phyloP scores from a whole-genome alignment of 2,329 filamentous ascomycete species.

The Calonectria ilicicola region DNA sequence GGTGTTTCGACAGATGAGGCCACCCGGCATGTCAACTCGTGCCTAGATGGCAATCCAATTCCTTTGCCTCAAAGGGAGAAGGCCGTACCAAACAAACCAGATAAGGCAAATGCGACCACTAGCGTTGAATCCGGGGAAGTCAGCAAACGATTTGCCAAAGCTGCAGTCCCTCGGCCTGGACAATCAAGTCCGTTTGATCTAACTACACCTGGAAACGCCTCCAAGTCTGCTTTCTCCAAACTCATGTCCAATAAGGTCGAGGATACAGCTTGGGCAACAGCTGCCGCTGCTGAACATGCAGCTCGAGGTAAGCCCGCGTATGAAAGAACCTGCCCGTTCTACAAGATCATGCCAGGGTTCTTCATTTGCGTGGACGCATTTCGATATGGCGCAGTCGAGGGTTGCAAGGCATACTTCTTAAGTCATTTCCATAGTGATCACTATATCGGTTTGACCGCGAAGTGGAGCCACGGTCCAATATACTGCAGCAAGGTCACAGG shows the following conservation, averaged over 20 bases:
- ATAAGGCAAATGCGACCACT: constrained; percentile 23
- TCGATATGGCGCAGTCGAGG: constrained; percentile 91
- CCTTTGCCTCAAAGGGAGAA: constrained; percentile 58
- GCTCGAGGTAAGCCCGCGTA: constrained; percentile 88
- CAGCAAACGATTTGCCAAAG: constrained; percentile 73
- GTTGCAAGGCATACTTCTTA: constrained; percentile 94
- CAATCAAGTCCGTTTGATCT: constrained; percentile 83
- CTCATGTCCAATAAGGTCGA: constrained; percentile 95
- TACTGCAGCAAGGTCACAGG: constrained; percentile 95
- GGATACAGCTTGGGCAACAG: constrained; percentile 88
- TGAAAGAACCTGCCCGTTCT: constrained; percentile 94
- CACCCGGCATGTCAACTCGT: constrained; percentile 90
- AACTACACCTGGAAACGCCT: constrained; percentile 49
- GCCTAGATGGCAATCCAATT: constrained; percentile 84
- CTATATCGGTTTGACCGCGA: constrained; percentile 89
- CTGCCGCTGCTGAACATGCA: constrained; percentile 82
- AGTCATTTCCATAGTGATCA: constrained; percentile 99
- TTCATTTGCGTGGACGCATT: constrained; percentile 96
- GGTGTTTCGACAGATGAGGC: constrained; percentile 75
- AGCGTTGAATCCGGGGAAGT: constrained; percentile 53
- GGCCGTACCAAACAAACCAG: constrained; percentile 11
- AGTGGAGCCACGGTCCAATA: constrained; percentile 93
- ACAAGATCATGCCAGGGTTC: constrained; percentile 96
- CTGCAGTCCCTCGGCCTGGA: constrained; percentile 79
- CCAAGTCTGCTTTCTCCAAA: constrained; percentile 85